Evolutionary conservation across 2,329 filamentous ascomycete species (phyloP).

Genomic region (Neonectria punicea): DNA sequence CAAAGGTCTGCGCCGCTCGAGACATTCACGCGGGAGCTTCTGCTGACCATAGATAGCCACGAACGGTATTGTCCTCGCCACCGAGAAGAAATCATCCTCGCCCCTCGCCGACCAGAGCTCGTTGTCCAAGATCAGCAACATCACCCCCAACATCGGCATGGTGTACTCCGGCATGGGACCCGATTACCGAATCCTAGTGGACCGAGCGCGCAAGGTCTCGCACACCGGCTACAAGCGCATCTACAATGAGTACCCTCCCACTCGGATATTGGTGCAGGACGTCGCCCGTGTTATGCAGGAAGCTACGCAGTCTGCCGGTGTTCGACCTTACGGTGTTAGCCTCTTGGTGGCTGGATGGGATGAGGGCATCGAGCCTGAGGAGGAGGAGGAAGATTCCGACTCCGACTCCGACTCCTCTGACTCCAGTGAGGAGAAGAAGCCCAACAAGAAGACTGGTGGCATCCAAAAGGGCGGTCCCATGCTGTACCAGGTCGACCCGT

Average conservation of each 20-base stretch:
- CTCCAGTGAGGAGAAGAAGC: slow-evolving; percentile 77
- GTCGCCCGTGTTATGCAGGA: slow-evolving; percentile 98
- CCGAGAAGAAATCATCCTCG: slow-evolving; percentile 99
- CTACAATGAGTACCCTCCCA: slow-evolving; percentile 99
- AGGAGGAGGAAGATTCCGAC: slow-evolving; percentile 68
- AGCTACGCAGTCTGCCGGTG: slow-evolving; percentile 97
- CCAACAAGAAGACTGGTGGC: slow-evolving; percentile 88
- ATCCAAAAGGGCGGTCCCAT: slow-evolving; percentile 96
- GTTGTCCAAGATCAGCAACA: slow-evolving; percentile 95
- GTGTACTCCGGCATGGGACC: slow-evolving; percentile 99
- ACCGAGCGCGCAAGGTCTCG: slow-evolving; percentile 97
- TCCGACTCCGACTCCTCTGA: slow-evolving; percentile 61
- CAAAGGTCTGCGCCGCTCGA: slow-evolving; percentile 75
- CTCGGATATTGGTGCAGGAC: slow-evolving; percentile 98
- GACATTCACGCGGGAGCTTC: not conserved
- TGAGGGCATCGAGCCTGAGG: slow-evolving; percentile 91
- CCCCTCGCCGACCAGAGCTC: slow-evolving; percentile 95
- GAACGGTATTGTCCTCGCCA: slow-evolving; percentile 98
- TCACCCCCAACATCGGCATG: slow-evolving; percentile 99
- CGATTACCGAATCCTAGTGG: slow-evolving; percentile 96
- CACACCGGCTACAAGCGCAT: slow-evolving; percentile 99
- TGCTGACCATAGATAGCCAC: slow-evolving; percentile 71
- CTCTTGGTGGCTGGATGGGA: slow-evolving; percentile 97
- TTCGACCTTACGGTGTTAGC: slow-evolving; percentile 95
- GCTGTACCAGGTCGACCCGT: slow-evolving; percentile 99